These are phyloP conservation scores for Vitis amurensis DNA, from an alignment of 164 flowering plant genomes.

Conservation along the genomic window DNA sequence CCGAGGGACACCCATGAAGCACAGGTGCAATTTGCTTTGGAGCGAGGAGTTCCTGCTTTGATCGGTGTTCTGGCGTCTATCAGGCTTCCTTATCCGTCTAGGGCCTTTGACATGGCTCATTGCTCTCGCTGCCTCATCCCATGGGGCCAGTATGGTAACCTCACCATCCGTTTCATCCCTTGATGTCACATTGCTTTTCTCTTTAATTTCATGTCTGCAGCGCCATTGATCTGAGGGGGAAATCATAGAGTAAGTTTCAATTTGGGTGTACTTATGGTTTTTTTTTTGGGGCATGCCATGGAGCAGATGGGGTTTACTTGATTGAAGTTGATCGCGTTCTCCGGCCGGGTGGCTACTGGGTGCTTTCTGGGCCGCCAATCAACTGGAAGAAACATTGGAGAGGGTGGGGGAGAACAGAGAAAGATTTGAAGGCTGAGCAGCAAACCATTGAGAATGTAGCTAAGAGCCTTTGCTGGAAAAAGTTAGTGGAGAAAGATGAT, in stretches of 20 bases:
- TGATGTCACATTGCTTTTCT: background rate
- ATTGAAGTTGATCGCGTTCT: conserved; percentile 63
- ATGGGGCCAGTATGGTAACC: conserved; percentile 46
- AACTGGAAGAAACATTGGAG: conserved; percentile 41
- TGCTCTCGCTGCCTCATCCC: conserved; percentile 68
- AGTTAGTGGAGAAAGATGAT: conserved; percentile 43
- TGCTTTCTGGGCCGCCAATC: conserved; percentile 65
- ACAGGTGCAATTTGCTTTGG: conserved; percentile 65
- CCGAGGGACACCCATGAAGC: conserved; percentile 70
- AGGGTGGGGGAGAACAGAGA: conserved; percentile 53
- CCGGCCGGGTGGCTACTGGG: conserved; percentile 69
- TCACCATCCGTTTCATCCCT: too few relatives aligned
- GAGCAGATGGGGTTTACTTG: conserved; percentile 46
- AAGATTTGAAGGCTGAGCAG: conserved; percentile 50
- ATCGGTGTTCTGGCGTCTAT: conserved; percentile 52
- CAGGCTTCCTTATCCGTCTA: conserved; percentile 57
- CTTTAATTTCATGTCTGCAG: background rate
- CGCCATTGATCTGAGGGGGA: too few relatives aligned
- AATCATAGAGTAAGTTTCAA: too few relatives aligned
- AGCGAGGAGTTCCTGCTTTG: conserved; percentile 65
- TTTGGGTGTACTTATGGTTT: background rate
- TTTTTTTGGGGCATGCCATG: background rate
- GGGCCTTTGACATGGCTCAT: conserved; percentile 63
- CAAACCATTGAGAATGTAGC: conserved; percentile 43
- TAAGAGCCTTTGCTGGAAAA: conserved; percentile 56